Base-by-base conservation (phyloP, 495 filamentous ascomycete species). In the Neurospora sublineolata region DNA sequence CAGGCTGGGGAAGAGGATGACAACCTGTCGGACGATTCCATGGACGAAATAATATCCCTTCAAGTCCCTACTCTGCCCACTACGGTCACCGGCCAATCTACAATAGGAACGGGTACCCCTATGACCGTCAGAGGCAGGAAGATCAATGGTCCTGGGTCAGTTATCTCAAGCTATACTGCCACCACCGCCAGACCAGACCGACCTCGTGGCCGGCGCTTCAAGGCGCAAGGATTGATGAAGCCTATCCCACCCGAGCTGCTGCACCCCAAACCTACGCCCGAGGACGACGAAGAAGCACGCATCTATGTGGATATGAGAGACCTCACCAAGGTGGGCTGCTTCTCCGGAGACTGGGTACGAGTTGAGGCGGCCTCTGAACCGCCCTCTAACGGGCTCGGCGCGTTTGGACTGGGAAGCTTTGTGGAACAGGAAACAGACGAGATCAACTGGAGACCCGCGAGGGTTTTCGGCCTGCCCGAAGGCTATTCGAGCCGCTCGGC, bases 271-370 rank as follows among this genome's bases (percentile, higher is more conserved):
- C 94, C 95, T 7, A 82, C 85, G 4, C 72, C 80, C 30, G 87
- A 88, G 27, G 94, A 97, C 68, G 95, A 98, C 74, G 89, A 93
- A 69, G 96, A 98, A 77, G 89, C 91, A 3, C 87, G 94, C 46
- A 84, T 97, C 20, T 98, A 94, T 79, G 93, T 98, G 9, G 93
- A 95, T 73, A 89, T 94, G 37, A 91, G 87, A 72, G 90, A 92
- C 20, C 82, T 99, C 12, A 88, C 91, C n/a, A 91, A 92, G 72
- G 87, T 98, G 46, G 93, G 93, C 37, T 97, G 94, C 78, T 99
- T 99, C 79, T 97, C 94, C 1, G 95, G 95, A 16, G 95, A 99
- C 77, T 99, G 95, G 95, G 93, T 97, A n/a, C 87, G 90, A 4
- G 83, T 99, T 23, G 92, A 95, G 81, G 82, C 87, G 1, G 85